These are phyloP conservation scores for Lactarius akahatsu DNA, from an alignment of 768 basidiomycete species.

Conservation along the genomic window DNA sequence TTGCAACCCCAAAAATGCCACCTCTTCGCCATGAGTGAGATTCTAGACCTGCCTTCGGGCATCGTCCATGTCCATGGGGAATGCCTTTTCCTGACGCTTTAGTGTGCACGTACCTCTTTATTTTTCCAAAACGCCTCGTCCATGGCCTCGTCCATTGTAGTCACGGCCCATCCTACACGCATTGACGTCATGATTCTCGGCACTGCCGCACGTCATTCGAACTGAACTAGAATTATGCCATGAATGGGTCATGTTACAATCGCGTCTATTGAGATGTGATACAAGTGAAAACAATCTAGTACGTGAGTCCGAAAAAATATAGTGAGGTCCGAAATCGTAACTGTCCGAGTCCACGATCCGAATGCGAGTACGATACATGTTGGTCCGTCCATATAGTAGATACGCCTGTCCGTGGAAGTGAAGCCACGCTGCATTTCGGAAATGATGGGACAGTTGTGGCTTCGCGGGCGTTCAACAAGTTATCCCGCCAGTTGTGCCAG, in stretches of 20 bases:
- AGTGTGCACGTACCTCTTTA: neutral
- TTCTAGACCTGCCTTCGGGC: constrained; percentile 17
- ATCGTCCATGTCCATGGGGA: constrained; percentile 4
- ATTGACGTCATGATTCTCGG: constrained; percentile 23
- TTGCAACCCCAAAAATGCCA: constrained; percentile 20
- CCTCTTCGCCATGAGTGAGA: neutral
- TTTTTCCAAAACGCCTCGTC: constrained; percentile 1
- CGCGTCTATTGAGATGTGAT: constrained; percentile 8
- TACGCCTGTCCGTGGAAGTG: constrained; percentile 5
- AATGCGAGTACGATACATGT: constrained; percentile 19
- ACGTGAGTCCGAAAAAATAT: constrained; percentile 9
- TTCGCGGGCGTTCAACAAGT: neutral
- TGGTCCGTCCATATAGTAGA: constrained; percentile 4
- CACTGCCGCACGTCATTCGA: constrained; percentile 21
- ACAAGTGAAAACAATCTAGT: constrained; percentile 19
- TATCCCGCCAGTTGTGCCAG: constrained; percentile 18
- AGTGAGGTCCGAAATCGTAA: constrained; percentile 3
- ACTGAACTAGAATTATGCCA: constrained; percentile 17
- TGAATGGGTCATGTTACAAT: constrained; percentile 1
- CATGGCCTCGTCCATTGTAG: neutral
- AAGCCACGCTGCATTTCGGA: constrained; percentile 5
- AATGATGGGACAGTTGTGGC: neutral
- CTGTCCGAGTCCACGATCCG: constrained; percentile 11
- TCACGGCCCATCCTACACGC: neutral
- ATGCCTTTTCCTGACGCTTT: neutral